A percentile compares a stretch with the other conserved stretches of the same genome.
Conservation (phyloP, 352 stramenopile genomes). For the Phytophthora pinifolia region DNA sequence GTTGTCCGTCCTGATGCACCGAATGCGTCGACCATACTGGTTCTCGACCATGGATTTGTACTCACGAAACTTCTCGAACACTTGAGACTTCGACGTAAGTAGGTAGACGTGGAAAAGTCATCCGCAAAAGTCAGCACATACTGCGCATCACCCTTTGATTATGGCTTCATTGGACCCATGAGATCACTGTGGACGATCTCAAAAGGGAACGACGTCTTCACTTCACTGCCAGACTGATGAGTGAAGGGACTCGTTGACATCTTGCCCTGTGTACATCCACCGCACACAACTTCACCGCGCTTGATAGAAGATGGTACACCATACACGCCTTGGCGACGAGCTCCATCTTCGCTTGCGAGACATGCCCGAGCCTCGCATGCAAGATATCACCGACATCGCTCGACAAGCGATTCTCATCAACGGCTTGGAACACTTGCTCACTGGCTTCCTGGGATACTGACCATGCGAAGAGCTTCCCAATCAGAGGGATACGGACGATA, state of each 20-base stretch:
- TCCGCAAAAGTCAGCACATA: slow-evolving; percentile 28
- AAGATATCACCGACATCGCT: background rate
- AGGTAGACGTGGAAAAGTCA: slow-evolving; percentile 16
- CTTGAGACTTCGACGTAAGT: slow-evolving; percentile 3
- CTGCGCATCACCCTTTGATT: slow-evolving; percentile 14
- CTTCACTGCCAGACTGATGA: slow-evolving; percentile 10
- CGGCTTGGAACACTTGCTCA: too few species aligned
- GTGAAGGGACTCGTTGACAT: slow-evolving; percentile 10
- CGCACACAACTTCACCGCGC: slow-evolving; percentile 8
- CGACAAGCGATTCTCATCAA: too few species aligned
- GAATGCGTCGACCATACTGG: slow-evolving; percentile 1
- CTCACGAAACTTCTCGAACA: slow-evolving; percentile 6
- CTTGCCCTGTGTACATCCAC: slow-evolving; percentile 17
- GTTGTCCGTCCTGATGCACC: slow-evolving; percentile 19
- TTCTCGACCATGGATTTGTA: slow-evolving; percentile 9
- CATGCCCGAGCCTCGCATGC: slow-evolving; percentile 15
- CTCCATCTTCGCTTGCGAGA: background rate
- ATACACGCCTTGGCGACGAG: background rate
- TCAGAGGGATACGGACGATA: too few species aligned
- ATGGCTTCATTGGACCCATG: slow-evolving; percentile 19
- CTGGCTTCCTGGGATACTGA: too few species aligned
- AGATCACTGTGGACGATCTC: slow-evolving; percentile 23
- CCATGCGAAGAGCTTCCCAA: too few species aligned
- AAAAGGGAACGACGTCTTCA: slow-evolving; percentile 6
- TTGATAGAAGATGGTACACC: background rate